Evolutionary conservation across 257 asterid species (phyloP).

Genomic region (Misopates orontium): DNA sequence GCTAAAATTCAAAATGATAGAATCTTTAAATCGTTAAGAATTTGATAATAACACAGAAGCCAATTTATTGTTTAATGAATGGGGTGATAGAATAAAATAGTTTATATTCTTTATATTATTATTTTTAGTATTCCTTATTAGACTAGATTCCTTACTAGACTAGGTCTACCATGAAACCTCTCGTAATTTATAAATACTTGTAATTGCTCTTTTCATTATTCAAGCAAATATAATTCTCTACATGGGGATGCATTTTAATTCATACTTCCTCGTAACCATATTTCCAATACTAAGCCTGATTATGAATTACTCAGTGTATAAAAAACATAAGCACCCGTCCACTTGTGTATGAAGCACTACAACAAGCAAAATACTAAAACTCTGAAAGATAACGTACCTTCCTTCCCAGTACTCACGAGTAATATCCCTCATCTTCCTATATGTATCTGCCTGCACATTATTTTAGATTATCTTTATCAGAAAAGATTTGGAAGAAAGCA

Average conservation of each 20-base stretch:
- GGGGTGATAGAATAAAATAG: no score
- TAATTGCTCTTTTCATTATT: no score
- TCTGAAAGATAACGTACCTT: conserved; percentile 49
- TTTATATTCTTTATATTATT: no score
- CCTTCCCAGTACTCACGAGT: conserved; percentile 95
- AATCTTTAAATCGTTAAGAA: not conserved
- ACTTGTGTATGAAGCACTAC: not conserved
- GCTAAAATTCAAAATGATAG: not conserved
- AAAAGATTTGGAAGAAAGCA: conserved; percentile 25
- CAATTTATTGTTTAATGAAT: no score
- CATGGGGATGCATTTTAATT: conserved; percentile 1
- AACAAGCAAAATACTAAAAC: conserved; percentile 18
- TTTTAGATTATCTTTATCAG: conserved; percentile 11
- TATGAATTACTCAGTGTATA: not conserved
- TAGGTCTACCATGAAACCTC: no score
- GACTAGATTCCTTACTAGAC: no score
- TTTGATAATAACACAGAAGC: not conserved
- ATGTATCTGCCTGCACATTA: conserved; percentile 76
- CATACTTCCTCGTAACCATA: conserved; percentile 3
- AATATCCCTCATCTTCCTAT: conserved; percentile 85
- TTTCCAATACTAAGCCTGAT: not conserved
- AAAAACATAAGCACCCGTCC: not conserved
- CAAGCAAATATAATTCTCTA: no score
- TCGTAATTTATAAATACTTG: no score
- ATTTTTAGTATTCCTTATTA: no score